Conservation (phyloP, 2,329 filamentous ascomycete species). For the Sordariomycetes sp. region DNA sequence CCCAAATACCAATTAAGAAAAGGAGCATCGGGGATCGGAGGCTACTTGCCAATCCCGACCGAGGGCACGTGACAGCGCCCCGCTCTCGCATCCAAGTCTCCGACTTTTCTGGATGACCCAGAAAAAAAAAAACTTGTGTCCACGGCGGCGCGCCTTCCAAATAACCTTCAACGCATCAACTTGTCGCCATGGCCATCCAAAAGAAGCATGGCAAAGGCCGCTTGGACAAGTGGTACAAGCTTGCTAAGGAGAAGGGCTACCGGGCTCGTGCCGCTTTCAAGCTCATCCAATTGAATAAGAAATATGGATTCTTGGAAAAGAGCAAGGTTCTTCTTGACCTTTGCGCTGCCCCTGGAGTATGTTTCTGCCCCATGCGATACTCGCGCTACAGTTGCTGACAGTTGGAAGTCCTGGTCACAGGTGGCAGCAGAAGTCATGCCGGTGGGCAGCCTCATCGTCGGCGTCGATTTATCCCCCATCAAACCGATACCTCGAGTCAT, state of each 20-base stretch:
- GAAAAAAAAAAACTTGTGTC: no score
- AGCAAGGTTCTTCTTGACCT: conserved; percentile 95
- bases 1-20: no score
- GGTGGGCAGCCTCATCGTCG: conserved; percentile 77
- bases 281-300: conserved; percentile 96
- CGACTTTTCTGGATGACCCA: no score
- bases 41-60: no score
- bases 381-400: conserved; percentile 14
- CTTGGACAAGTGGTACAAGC: conserved; percentile 97
- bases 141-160: no score
- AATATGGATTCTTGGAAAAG: conserved; percentile 96
- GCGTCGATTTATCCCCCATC: conserved; percentile 90
- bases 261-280: conserved; percentile 95
- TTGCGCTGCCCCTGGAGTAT: conserved; percentile 86
- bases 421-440: conserved; percentile 96
- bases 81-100: not conserved
- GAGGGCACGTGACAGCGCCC: not conserved
- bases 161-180: not conserved
- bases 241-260: conserved; percentile 98
- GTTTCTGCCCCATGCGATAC: conserved; percentile 15
- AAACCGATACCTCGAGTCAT: conserved; percentile 92
- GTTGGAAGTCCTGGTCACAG: conserved; percentile 76
- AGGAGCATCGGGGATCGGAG: no score
- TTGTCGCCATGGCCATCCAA: conserved; percentile 78
- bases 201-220: conserved; percentile 99